phyloP scores from a whole-genome alignment of 257 asterid species.

The Nicotiana benthamiana region DNA sequence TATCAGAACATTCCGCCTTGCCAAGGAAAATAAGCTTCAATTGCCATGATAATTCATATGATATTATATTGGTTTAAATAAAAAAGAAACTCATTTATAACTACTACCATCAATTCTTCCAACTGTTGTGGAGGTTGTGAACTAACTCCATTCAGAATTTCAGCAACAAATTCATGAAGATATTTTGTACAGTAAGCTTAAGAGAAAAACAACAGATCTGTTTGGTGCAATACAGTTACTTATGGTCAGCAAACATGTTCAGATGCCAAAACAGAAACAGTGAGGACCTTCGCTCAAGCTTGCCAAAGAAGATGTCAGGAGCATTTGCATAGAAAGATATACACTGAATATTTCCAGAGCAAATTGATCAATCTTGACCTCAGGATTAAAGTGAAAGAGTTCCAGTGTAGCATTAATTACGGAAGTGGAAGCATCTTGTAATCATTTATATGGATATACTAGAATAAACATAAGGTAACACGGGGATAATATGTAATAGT shows the following conservation, averaged over 20 bases:
- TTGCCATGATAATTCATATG: background rate
- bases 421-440: background rate
- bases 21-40: too few species aligned
- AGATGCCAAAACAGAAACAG: background rate
- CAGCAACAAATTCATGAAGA: background rate
- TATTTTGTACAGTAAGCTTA: background rate
- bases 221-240: background rate
- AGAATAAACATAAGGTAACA: background rate
- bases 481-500: background rate
- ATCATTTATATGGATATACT: background rate
- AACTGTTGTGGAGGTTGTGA: background rate
- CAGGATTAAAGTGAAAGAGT: background rate
- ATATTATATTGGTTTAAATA: background rate
- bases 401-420: background rate
- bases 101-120: background rate
- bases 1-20: too few species aligned
- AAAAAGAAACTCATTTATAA: background rate
- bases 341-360: background rate
- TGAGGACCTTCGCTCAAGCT: background rate
- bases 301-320: background rate
- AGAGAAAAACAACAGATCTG: background rate
- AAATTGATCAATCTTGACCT: background rate
- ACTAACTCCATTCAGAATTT: background rate
- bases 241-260: background rate
- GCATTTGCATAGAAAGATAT: background rate